Conservation (phyloP, 202 grass and related monocot genomes). For the Carex sylvatica region DNA sequence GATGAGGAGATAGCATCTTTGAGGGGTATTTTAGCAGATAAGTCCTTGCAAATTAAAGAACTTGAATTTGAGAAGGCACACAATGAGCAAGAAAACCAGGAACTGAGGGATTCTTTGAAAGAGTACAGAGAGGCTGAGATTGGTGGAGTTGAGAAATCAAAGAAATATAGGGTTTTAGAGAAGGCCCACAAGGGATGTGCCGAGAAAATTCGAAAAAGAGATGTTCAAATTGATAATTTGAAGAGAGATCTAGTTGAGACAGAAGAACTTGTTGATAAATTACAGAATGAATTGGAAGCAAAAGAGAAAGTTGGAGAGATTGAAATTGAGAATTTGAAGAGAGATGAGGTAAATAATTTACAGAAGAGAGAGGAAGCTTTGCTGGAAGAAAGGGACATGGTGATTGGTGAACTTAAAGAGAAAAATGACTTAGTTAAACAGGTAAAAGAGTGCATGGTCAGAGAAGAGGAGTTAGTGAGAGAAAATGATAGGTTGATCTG, state of each 20-base stretch:
- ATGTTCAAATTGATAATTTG: slow-evolving; percentile 38
- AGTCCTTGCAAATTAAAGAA: slow-evolving; percentile 61
- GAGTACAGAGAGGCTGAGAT: slow-evolving; percentile 71
- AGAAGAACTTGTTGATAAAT: slow-evolving; percentile 33
- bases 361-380: slow-evolving; percentile 43
- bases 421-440: slow-evolving; percentile 42
- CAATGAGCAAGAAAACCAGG: slow-evolving; percentile 60
- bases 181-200: slow-evolving; percentile 57
- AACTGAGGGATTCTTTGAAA: slow-evolving; percentile 49
- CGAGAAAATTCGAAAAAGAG: slow-evolving; percentile 21
- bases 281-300: slow-evolving; percentile 44
- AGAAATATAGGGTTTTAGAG: slow-evolving; percentile 66
- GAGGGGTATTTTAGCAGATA: slow-evolving; percentile 65
- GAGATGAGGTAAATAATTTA: slow-evolving; percentile 34
- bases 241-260: slow-evolving; percentile 45
- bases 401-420: slow-evolving; percentile 42
- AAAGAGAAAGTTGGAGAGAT: slow-evolving; percentile 20
- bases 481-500: slow-evolving; percentile 44
- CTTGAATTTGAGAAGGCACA: slow-evolving; percentile 52
- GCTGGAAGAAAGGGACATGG: slow-evolving; percentile 40
- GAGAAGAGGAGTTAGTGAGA: slow-evolving; percentile 55
- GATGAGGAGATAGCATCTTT: slow-evolving; percentile 60
- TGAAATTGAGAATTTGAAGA: slow-evolving; percentile 38
- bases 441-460: slow-evolving; percentile 45
- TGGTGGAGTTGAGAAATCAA: slow-evolving; percentile 40